These are phyloP conservation scores for Leishmania tropica DNA, from an alignment of 208 protist genomes.

Conservation along the genomic window DNA sequence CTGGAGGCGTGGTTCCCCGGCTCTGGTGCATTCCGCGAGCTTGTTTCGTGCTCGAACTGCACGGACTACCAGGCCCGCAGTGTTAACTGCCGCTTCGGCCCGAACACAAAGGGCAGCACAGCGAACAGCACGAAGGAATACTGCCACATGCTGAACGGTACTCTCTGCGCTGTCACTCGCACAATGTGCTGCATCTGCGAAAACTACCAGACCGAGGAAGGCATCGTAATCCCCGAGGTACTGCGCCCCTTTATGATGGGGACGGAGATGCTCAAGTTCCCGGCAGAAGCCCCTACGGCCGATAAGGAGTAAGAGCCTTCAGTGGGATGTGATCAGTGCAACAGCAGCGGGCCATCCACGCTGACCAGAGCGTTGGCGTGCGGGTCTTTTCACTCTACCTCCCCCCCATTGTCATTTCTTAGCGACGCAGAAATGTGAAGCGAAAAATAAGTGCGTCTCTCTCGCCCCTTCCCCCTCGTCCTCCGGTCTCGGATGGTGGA, in stretches of 20 bases:
- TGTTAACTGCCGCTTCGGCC: conserved; percentile 90
- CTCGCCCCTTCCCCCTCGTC: background rate
- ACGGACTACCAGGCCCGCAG: conserved; percentile 99
- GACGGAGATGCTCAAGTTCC: conserved; percentile 79
- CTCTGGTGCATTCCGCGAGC: conserved; percentile 96
- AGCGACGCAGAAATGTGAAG: background rate
- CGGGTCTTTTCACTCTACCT: background rate
- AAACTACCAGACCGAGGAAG: conserved; percentile 98
- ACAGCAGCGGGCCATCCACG: background rate
- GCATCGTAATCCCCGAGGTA: conserved; percentile 93
- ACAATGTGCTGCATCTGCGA: conserved; percentile 99
- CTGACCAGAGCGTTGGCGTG: background rate
- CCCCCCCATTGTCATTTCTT: background rate
- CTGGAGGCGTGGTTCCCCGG: conserved; percentile 99
- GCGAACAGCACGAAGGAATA: conserved; percentile 95
- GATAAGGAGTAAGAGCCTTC: conserved; percentile 30
- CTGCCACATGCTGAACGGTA: conserved; percentile 99
- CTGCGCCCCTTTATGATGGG: conserved; percentile 92
- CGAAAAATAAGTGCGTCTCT: background rate
- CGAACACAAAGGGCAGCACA: conserved; percentile 71
- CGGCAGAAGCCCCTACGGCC: conserved; percentile 23
- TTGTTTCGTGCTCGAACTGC: conserved; percentile 99
- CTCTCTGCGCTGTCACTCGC: conserved; percentile 97
- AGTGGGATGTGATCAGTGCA: background rate
- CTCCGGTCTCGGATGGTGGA: background rate